Base-by-base conservation (phyloP, 1,139 yeast species). In the Lodderomyces elongisporus region DNA sequence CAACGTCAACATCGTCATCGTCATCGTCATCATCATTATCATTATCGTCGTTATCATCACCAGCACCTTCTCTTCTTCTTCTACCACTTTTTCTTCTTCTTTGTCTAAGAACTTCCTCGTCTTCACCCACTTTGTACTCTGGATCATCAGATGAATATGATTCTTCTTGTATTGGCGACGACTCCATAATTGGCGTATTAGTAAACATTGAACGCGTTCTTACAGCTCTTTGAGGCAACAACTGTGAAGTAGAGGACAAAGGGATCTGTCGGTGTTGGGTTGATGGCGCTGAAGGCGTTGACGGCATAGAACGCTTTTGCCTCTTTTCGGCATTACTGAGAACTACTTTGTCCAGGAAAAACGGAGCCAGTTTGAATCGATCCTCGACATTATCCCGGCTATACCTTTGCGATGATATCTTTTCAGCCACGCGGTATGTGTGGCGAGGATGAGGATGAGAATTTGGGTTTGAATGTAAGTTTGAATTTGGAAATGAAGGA, bases 401-500 rank as follows among this genome's bases (percentile, higher is more conserved):
- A 44, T 64, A 66, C 33, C 57, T 58, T 13, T 71, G 58, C 4
- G 68, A 54, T 5, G 55, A 52, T 34, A 58, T 74, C 36, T 61
- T 63, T 44, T 68, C 74, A 25, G 70, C 70, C 37, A 58, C 62
- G 51, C 66, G 62, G 33, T 67, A 65, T 35, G 56, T 65, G 39
- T 57, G 64, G n/a, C n/a, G n/a, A n/a, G n/a, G n/a, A n/a, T n/a
- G n/a, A n/a, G n/a, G n/a, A n/a, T n/a, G n/a, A n/a, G n/a, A n/a
- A n/a, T n/a, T n/a, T 44, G 66, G 62, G 34, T 62, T 62, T 30
- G 59, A 68, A 59, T 75, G 10, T 20, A 20, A 20, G n/a, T n/a
- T n/a, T n/a, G n/a, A n/a, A n/a, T n/a, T n/a, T n/a, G n/a, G 9
- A 18, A 7, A 77, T 2, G 70, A 67, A 3, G 84, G 84, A 32